Evolutionary conservation across 352 stramenopile species (phyloP), one percentile per base, ranked within the genome.

Genomic region (Chloridella minuta): DNA sequence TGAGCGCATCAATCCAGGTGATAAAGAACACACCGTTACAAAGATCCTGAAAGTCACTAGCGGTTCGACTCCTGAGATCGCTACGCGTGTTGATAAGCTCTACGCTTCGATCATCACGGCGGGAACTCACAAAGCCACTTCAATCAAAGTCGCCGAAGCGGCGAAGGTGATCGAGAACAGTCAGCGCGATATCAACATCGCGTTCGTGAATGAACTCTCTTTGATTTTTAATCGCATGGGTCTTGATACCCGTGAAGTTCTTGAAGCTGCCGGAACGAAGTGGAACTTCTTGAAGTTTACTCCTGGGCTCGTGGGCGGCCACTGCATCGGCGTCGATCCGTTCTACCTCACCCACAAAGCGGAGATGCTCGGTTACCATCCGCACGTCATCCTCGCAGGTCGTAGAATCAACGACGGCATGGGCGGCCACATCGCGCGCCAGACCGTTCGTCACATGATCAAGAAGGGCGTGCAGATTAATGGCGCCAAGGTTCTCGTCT

Each of bases 131-230:
- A 49, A 80, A 2, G 86, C 86, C 22, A 85, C 23, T 2, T 87
- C 86, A 18, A 87, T 87, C 2, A 27, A 21, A 18, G 86, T 87
- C 24, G 86, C 86, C 25, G 86, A 87, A 28, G 86, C 86, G 27
- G 86, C 86, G 0, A 87, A 80, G 86, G 85, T 86, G 24, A 86
- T 86, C 25, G 85, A 86, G 85, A 86, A 86, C 28, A 85, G 28
- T 22, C 85, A 86, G 24, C 85, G 85, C 80, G 85, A 86, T 86
- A 86, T 86, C 85, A 86, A 86, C 22, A 86, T 86, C 21, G 85
- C 85, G 10, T 86, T 86, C 24, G 80, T 86, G 85, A 86, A 86
- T 25, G 85, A 86, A 51, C 21, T 86, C 28, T 40, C 85, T 40
- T 85, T 86, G 21, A 86, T 86, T 21, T 86, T 86, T 25, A 51